Percentiles rank a stretch among this genome's conserved stretches.
Evolutionary conservation across 441 rosid species (phyloP).

Genomic region (Iberis amara): DNA sequence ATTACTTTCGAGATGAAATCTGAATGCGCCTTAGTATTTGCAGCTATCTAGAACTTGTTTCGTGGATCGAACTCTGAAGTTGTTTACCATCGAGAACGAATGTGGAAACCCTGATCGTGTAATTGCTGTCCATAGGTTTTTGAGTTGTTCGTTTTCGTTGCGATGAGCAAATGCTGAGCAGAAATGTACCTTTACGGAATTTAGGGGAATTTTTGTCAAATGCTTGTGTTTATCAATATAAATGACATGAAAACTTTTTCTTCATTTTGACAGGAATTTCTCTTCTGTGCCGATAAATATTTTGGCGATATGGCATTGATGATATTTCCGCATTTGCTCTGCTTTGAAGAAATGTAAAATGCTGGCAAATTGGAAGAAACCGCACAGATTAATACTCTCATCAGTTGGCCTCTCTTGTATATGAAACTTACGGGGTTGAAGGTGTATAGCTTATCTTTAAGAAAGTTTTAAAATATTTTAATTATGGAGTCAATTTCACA

Average conservation of each 20-base stretch:
- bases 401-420: conserved; percentile 28
- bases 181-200: conserved; percentile 1
- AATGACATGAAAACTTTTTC: conserved; percentile 11
- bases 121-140: conserved; percentile 7
- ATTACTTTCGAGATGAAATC: not conserved
- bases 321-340: conserved; percentile 34
- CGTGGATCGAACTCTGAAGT: too few species aligned
- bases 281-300: too few species aligned
- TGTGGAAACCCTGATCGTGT: not conserved
- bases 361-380: conserved; percentile 73
- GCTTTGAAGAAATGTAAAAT: conserved; percentile 44
- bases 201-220: not conserved
- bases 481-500: conserved; percentile 55
- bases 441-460: conserved; percentile 39
- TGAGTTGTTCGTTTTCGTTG: conserved; percentile 3
- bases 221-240: conserved; percentile 12
- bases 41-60: not conserved
- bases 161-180: not conserved
- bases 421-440: conserved; percentile 34
- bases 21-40: conserved; percentile 14
- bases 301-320: conserved; percentile 32
- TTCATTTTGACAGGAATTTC: too few species aligned
- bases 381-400: conserved; percentile 36
- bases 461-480: conserved; percentile 31
- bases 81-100: conserved; percentile 3